Evolutionary conservation across 768 basidiomycete species (phyloP), one percentile per base, ranked within the genome.

Genomic region (Tylopilus vinaceipallidus): DNA sequence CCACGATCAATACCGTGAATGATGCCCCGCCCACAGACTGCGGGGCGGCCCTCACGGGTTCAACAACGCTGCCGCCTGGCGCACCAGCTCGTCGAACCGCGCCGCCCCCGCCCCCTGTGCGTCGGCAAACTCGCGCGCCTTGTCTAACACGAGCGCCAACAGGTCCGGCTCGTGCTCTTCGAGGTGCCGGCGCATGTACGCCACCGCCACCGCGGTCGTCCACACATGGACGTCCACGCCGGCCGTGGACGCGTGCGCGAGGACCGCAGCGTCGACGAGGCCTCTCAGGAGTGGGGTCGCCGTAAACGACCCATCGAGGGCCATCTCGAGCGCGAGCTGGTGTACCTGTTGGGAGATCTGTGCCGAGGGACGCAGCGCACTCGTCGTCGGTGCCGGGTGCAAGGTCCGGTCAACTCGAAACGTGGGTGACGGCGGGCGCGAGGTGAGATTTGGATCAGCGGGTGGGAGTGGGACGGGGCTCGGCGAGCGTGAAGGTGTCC

Each of bases 301-400:
- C 8, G 56, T 17, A 60, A 79, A 83, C 1, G 79, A 79, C 0
- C 82, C 82, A 42, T 81, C 75, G 23, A 70, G 69, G 3, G 52
- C 40, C 65, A 80, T 77, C 19, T 75, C 50, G 13, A 55, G 52
- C 11, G 77, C 61, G 34, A 82, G 61, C 3, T 67, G 47, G 16
- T 73, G 51, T 4, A 77, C 70, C 26, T 65, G 59, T 4, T 34
- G 44, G 2, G 58, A 22, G 11, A 73, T 37, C 0, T 57, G 56
- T n/a, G n/a, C n/a, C n/a, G n/a, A n/a, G n/a, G n/a, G n/a, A n/a
- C n/a, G n/a, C n/a, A n/a, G n/a, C 27, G 6, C 14, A 35, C 37
- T 12, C 24, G 59, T 13, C 4, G 13, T 23, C n/a, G 42, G 19
- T 14, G 26, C 37, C 26, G 24, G 22, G 13, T 8, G n/a, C 14